These are phyloP conservation scores for Colletotrichum sp. DNA, from an alignment of 2,329 filamentous ascomycete species.

Conservation along the genomic window DNA sequence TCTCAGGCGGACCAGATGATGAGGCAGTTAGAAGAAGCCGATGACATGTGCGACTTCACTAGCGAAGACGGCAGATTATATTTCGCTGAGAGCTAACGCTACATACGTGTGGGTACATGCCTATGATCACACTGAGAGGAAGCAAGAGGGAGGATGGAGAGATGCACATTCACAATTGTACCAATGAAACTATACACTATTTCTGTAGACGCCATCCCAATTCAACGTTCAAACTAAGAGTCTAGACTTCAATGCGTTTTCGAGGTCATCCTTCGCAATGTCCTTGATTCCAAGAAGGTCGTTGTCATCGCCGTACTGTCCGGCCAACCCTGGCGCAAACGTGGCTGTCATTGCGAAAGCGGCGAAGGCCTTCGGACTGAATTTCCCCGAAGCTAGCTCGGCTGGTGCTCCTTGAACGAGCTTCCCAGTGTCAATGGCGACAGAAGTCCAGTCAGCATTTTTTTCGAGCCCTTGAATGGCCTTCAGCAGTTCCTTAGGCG, in stretches of 20 bases:
- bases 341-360: neutral
- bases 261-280: neutral
- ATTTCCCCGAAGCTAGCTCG: neutral
- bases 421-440: neutral
- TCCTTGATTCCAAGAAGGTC: neutral
- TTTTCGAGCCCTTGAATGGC: neutral
- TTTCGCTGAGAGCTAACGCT: neutral
- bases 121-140: neutral
- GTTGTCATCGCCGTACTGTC: neutral
- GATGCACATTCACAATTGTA: neutral
- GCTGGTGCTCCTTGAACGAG: neutral
- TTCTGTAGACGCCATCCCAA: neutral
- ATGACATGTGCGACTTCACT: neutral
- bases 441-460: neutral
- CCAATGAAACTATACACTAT: neutral
- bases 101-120: neutral
- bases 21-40: neutral
- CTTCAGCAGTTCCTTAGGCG: neutral
- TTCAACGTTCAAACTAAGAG: neutral
- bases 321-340: neutral
- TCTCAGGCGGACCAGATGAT: neutral
- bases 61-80: neutral
- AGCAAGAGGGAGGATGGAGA: neutral
- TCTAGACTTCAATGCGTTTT: neutral
- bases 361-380: neutral